Evolutionary conservation across 73 alveolate genomes (phyloP).

Genomic region (Stentor coeruleus): DNA sequence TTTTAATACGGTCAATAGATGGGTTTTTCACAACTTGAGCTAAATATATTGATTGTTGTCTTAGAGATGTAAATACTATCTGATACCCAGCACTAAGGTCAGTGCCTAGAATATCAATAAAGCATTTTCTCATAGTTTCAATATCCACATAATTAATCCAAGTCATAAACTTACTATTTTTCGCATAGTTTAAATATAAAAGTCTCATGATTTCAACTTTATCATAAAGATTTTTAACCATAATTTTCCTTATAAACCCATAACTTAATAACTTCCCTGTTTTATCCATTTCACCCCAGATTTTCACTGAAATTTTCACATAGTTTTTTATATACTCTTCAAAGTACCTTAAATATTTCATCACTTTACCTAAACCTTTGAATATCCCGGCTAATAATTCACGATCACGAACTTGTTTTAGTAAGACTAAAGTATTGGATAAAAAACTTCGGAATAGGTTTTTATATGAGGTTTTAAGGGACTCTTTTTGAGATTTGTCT

Average conservation of each 20-base stretch:
- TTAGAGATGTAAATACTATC: not conserved
- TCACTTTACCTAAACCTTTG: not conserved
- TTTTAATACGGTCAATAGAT: not conserved
- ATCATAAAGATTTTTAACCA: not conserved
- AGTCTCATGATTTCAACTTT: not conserved
- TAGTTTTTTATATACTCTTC: not conserved
- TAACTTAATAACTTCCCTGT: not conserved
- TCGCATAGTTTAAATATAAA: not conserved
- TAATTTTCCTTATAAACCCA: not conserved
- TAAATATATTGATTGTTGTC: not conserved
- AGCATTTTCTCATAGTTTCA: slow-evolving; percentile 20
- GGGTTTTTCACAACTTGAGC: slow-evolving; percentile 4
- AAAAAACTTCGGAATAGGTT: not conserved
- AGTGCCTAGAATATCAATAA: slow-evolving; percentile 7
- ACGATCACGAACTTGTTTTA: not conserved
- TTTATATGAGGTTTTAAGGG: not conserved
- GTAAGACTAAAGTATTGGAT: slow-evolving; percentile 1
- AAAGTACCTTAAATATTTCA: not conserved
- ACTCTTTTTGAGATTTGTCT: not conserved
- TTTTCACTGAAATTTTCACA: not conserved
- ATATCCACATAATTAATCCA: not conserved
- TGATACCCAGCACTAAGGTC: slow-evolving; percentile 14
- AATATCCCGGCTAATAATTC: not conserved
- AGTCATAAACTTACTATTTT: slow-evolving; percentile 4
- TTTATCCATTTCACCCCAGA: not conserved